Evolutionary conservation across 1,284 basidiomycete genomes (phyloP).

Genomic region (Tranzscheliella williamsii): DNA sequence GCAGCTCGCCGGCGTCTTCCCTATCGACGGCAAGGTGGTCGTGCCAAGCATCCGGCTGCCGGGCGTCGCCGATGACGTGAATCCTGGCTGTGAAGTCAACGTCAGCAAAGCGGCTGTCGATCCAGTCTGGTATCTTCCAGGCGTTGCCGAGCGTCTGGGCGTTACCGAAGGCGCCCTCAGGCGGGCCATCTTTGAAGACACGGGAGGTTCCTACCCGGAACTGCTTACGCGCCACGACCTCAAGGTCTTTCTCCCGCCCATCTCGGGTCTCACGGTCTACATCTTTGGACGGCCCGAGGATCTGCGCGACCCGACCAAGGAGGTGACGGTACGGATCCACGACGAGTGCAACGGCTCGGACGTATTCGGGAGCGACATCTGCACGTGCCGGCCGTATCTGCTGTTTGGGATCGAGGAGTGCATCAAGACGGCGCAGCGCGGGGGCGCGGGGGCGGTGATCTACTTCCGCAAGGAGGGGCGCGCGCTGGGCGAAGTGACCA

Average conservation of each 20-base stretch:
- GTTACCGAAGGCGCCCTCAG: conserved; percentile 78
- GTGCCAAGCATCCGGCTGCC: conserved; percentile 41
- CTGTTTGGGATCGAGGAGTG: conserved; percentile 92
- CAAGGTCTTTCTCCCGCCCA: conserved; percentile 92
- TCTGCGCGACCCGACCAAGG: conserved; percentile 64
- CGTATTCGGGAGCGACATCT: conserved; percentile 85
- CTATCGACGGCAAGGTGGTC: conserved; percentile 78
- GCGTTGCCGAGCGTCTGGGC: conserved; percentile 63
- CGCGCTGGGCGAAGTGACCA: conserved; percentile 78
- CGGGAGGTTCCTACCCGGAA: conserved; percentile 93
- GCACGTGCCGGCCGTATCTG: conserved; percentile 87
- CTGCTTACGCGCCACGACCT: conserved; percentile 92
- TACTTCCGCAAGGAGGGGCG: conserved; percentile 95
- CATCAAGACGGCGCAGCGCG: conserved; percentile 80
- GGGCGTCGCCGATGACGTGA: conserved; percentile 53
- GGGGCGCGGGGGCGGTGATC: conserved; percentile 86
- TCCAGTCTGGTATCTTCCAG: conserved; percentile 89
- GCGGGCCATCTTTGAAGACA: conserved; percentile 86
- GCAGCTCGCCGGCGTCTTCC: conserved; percentile 71
- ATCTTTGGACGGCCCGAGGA: conserved; percentile 69
- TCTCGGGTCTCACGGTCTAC: conserved; percentile 87
- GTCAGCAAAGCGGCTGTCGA: conserved; percentile 71
- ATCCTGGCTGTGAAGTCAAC: conserved; percentile 82
- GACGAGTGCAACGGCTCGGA: conserved; percentile 89
- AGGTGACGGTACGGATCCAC: conserved; percentile 87